Base-by-base conservation (phyloP, 495 filamentous ascomycete genomes). In the Margaritispora aquatica region DNA sequence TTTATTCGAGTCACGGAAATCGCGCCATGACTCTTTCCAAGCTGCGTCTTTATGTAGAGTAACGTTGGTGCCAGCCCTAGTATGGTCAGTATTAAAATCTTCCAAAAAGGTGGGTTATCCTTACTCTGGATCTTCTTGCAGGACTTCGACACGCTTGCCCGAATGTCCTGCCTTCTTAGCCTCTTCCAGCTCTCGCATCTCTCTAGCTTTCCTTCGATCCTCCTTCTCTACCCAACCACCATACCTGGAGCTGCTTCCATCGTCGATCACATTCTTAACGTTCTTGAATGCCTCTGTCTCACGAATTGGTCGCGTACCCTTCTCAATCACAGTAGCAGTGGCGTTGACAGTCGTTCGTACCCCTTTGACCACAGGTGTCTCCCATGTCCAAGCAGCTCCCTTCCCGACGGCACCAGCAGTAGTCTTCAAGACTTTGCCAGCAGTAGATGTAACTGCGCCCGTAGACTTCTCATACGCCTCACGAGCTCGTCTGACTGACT, bases 191-290 rank as follows among this genome's bases (percentile, higher is more conserved):
- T 96, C 90, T 26, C 91, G 79, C 46, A 82, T 65, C 66, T 96
- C 88, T 62, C 89, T 79, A 67, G 82, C 81, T 66, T 81, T 88
- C 65, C 84, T 83, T 49, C 94, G 82, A 74, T 98, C 94, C 67
- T 97, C 94, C 70, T 93, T 94, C 68, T 98, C 94, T 29, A 91
- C 75, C 88, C 91, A 98, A 7, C 94, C 94, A 65, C 94, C 94
- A 68, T 98, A 98, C 57, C 90, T 81, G 27, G 91, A 95, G 70
- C 91, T 96, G 73, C 91, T 94, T 17, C 94, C 94, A 71, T 98
- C 95, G 72, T 98, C 94, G 64, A 98, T 93, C 51, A 92, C 90
- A 44, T 96, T 81, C 80, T 96, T 96, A 49, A 98, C 92, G 63
- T 86, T 86, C 74, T 95, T 92, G 73, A 84, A 98, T 4, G 90